Evolutionary conservation across 345 rosid genomes (phyloP).

Genomic region (Linum trigynum): DNA sequence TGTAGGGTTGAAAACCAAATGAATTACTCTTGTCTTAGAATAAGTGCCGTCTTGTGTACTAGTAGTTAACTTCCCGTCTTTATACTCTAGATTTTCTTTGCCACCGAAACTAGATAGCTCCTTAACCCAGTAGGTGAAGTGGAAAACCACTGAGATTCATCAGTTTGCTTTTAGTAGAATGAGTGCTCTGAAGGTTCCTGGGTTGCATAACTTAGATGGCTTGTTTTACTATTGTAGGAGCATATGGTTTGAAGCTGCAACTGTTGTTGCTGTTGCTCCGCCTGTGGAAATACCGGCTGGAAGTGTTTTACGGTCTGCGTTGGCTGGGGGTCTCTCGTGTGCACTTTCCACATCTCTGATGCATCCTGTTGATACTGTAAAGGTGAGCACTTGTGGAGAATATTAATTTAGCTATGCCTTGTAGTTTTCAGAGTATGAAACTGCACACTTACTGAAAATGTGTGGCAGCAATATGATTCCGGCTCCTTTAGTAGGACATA

Average conservation of each 20-base stretch:
- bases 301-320: constrained; percentile 84
- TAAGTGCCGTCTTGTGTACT: too few species aligned
- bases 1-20: too few species aligned
- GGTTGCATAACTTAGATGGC: neutral
- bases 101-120: too few species aligned
- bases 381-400: constrained; percentile 34
- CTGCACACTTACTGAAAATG: neutral
- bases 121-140: too few species aligned
- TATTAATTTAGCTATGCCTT: constrained; percentile 3
- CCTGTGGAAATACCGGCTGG: constrained; percentile 81
- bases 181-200: too few species aligned
- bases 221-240: constrained; percentile 35
- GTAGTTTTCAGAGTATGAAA: neutral
- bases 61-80: too few species aligned
- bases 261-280: constrained; percentile 93
- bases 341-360: constrained; percentile 76
- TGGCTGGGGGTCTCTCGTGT: constrained; percentile 96
- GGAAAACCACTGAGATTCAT: too few species aligned
- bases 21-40: too few species aligned
- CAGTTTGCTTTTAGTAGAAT: too few species aligned
- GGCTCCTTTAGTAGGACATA: neutral
- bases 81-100: too few species aligned
- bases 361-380: constrained; percentile 90
- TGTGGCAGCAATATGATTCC: neutral
- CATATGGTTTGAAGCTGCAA: constrained; percentile 98